Base-by-base conservation (phyloP, 495 filamentous ascomycete species). In the Trichoderma reesei region DNA sequence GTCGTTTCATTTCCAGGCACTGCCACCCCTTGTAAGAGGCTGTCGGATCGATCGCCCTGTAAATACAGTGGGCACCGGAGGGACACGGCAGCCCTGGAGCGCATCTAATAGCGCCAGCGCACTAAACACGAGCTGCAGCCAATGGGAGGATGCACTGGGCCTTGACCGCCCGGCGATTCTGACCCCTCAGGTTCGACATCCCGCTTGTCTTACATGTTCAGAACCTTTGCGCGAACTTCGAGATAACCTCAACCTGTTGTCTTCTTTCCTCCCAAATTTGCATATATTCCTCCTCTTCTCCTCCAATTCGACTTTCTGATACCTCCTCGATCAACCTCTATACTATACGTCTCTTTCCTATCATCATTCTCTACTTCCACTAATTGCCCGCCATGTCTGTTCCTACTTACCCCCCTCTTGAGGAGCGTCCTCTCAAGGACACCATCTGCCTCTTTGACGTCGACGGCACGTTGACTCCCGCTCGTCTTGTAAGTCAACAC, bases 371-470 rank as follows among this genome's bases (percentile, higher is more conserved):
- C 18, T 48, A 37, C 13, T 59, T 3, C 54, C 26, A 20, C 44
- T 59, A 92, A 70, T 70, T 88, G 66, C 87, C 87, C 78, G 89
- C 87, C 60, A 85, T 93, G 68, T 68, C 85, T 64, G 74, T 73
- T 18, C 72, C 74, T 26, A 42, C 70, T 34, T 90, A 88, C 72
- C 90, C 93, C 51, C 83, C 92, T 44, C 82, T 97, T 67, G 82
- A 85, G 67, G 78, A 89, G 68, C 90, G 93, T 68, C 88, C 90
- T 39, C 77, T 96, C 73, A 89, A 90, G 75, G 88, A 90, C 80
- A 97, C 93, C 61, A 89, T 98, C 73, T 85, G 81, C 66, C 86
- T 98, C 41, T 98, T 98, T 73, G 93, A 98, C 74, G 93, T 98
- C 34, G 93, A 98, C 73, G 86, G 80, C 65, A 96, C 93, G 36